Conservation (phyloP, 352 stramenopile genomes). For the Phytophthora megakarya region DNA sequence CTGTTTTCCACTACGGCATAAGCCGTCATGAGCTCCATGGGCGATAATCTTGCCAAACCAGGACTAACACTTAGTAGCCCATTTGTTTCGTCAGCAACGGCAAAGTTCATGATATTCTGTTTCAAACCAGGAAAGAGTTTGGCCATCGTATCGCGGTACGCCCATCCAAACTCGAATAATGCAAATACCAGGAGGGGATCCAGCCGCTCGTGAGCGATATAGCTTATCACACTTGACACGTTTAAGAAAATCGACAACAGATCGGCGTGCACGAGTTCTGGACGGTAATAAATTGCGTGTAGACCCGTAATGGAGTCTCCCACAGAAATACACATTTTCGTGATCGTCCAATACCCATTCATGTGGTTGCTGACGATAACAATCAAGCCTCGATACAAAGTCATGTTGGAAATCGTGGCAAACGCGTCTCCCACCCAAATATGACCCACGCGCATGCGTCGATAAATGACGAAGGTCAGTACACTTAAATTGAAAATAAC, state of each 20-base stretch:
- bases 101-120: constrained; percentile 5
- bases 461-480: constrained; percentile 32
- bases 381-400: constrained; percentile 33
- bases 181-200: constrained; percentile 28
- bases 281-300: constrained; percentile 27
- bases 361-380: constrained; percentile 31
- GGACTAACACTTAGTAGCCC: constrained; percentile 10
- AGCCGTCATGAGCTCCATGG: constrained; percentile 20
- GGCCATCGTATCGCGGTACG: not conserved
- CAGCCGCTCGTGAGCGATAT: constrained; percentile 22
- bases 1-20: constrained; percentile 7
- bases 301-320: constrained; percentile 13
- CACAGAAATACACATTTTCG: constrained; percentile 23
- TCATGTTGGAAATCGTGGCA: constrained; percentile 28
- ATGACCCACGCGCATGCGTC: constrained; percentile 26
- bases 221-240: constrained; percentile 14
- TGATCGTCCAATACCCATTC: constrained; percentile 37
- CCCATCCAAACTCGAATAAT: constrained; percentile 27
- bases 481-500: constrained; percentile 28
- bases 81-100: not conserved
- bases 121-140: constrained; percentile 7
- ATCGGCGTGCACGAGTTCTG: constrained; percentile 32
- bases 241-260: constrained; percentile 41
- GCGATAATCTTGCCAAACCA: constrained; percentile 11
- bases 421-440: constrained; percentile 48